Conservation (phyloP, 768 basidiomycete genomes). For the Coprinopsis marcescibilis region DNA sequence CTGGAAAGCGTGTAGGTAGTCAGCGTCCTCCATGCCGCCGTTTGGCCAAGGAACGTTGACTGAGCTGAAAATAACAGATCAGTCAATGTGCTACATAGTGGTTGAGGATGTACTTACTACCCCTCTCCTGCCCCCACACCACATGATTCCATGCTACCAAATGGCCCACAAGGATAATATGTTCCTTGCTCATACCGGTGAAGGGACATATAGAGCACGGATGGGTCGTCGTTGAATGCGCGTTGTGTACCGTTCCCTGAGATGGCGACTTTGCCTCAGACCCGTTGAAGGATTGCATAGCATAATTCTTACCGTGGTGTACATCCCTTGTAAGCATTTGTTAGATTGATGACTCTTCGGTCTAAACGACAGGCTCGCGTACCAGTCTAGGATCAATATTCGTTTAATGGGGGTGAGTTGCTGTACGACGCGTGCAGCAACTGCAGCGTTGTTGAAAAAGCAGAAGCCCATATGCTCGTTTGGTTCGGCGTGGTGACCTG, state of each 20-base stretch:
- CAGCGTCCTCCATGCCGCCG: slow-evolving; percentile 85
- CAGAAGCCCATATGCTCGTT: slow-evolving; percentile 99
- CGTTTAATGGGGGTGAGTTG: slow-evolving; percentile 63
- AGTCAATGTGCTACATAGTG: slow-evolving; percentile 3
- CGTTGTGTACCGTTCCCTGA: slow-evolving; percentile 95
- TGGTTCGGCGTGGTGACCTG: slow-evolving; percentile 97
- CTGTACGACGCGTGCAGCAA: slow-evolving; percentile 81
- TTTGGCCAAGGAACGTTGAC: slow-evolving; percentile 96
- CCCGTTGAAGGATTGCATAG: background rate
- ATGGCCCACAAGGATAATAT: slow-evolving; percentile 92
- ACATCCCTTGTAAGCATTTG: slow-evolving; percentile 64
- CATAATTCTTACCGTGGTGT: slow-evolving; percentile 68
- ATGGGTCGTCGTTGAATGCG: slow-evolving; percentile 90
- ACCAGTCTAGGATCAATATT: slow-evolving; percentile 95
- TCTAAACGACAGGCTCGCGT: slow-evolving; percentile 23
- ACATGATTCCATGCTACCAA: slow-evolving; percentile 80
- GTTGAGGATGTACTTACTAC: slow-evolving; percentile 47
- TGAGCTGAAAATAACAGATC: slow-evolving; percentile 44
- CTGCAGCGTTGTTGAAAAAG: slow-evolving; percentile 98
- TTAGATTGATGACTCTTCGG: background rate
- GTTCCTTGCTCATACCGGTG: slow-evolving; percentile 90
- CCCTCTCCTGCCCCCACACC: slow-evolving; percentile 83
- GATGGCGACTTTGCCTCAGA: slow-evolving; percentile 1
- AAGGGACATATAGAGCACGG: slow-evolving; percentile 88
- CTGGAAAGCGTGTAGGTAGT: slow-evolving; percentile 96